These are phyloP conservation scores for Venturia asperata DNA, from an alignment of 2,329 filamentous ascomycete genomes.

Conservation along the genomic window DNA sequence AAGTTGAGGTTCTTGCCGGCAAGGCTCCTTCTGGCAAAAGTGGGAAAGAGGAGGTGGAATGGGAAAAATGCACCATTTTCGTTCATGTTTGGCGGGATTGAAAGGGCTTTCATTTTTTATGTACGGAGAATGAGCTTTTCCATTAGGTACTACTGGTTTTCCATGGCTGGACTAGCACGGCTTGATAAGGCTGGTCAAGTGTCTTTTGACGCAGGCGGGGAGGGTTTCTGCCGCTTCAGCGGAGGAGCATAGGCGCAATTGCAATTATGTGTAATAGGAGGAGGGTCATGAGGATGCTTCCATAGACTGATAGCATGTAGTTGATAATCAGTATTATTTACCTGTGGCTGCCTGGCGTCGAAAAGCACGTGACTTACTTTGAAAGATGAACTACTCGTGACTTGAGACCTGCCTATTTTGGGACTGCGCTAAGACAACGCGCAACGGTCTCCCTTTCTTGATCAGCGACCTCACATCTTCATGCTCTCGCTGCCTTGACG, in stretches of 20 bases:
- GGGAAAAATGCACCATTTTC: slow-evolving; percentile 72
- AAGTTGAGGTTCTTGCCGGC: slow-evolving; percentile 59
- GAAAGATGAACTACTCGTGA: neutral
- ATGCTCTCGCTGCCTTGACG: neutral
- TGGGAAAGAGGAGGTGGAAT: slow-evolving; percentile 53
- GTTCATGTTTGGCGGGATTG: slow-evolving; percentile 57
- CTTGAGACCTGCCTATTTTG: too few species aligned
- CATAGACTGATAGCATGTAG: neutral
- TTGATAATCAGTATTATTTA: slow-evolving; percentile 5
- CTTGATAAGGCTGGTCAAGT: neutral
- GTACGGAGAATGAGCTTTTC: neutral
- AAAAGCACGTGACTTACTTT: neutral
- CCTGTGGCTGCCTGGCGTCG: neutral
- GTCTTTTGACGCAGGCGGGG: neutral
- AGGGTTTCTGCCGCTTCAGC: neutral
- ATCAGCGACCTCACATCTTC: neutral
- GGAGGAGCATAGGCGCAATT: neutral
- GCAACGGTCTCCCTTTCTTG: neutral
- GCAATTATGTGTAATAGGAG: slow-evolving; percentile 3
- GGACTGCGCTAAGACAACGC: neutral
- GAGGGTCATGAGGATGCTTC: neutral
- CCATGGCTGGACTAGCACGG: neutral
- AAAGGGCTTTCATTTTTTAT: neutral
- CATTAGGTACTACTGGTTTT: neutral
- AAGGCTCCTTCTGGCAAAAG: slow-evolving; percentile 43